Conservation (phyloP, 2,329 filamentous ascomycete species). For the Apiospora malaysiana region DNA sequence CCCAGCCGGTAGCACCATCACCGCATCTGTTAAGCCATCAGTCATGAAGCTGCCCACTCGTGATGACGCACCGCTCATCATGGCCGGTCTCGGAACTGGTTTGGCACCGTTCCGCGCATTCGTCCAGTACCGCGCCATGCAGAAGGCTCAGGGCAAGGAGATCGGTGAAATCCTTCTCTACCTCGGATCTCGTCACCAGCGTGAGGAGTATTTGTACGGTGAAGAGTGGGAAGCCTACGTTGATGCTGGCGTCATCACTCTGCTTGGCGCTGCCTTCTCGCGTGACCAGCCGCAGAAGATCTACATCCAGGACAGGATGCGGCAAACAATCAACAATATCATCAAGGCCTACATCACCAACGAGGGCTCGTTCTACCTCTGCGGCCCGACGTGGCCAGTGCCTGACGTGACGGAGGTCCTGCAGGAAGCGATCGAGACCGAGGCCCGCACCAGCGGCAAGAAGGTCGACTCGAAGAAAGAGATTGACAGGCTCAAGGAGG, state of each 20-base stretch:
- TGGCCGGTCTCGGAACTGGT: conserved; percentile 98
- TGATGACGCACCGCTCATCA: conserved; percentile 92
- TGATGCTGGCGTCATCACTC: conserved; percentile 91
- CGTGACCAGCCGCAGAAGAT: conserved; percentile 98
- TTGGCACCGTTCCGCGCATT: conserved; percentile 99
- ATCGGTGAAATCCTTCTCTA: conserved; percentile 94
- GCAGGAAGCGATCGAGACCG: conserved; percentile 84
- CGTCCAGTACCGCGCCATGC: conserved; percentile 96
- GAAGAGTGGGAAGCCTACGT: conserved; percentile 99
- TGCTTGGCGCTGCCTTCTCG: conserved; percentile 92
- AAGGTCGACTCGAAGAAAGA: conserved; percentile 88
- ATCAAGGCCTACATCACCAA: conserved; percentile 85
- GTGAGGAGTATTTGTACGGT: conserved; percentile 97
- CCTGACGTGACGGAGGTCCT: conserved; percentile 94
- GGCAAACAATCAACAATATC: conserved; percentile 83
- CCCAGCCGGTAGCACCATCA: conserved; percentile 76
- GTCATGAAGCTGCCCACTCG: conserved; percentile 97
- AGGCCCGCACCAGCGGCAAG: conserved; percentile 73
- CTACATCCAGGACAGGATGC: conserved; percentile 98
- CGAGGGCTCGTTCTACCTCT: conserved; percentile 94
- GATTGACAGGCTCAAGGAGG: conserved; percentile 97
- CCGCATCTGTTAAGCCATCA: conserved; percentile 94
- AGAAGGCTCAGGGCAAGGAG: conserved; percentile 95
- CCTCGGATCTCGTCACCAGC: conserved; percentile 95
- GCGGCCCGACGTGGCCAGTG: conserved; percentile 97